These are phyloP conservation scores for Nannochloropsis gaditana DNA, from an alignment of 108 stramenopile genomes.

Conservation along the genomic window DNA sequence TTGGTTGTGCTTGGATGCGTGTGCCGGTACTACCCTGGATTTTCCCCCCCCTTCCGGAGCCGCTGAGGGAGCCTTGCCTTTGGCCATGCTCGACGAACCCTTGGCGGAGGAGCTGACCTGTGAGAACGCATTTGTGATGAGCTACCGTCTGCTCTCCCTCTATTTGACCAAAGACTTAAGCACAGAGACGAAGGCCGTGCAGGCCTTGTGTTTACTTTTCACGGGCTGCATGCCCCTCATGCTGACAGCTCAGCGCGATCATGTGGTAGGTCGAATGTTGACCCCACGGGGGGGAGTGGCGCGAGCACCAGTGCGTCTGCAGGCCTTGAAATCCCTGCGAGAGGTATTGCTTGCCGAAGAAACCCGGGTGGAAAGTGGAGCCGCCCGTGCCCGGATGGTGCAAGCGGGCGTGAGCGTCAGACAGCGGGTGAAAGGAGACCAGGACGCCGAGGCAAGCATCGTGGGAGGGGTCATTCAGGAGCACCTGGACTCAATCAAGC, in stretches of 20 bases:
- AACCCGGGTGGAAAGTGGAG: constrained; percentile 35
- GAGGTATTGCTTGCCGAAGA: constrained; percentile 37
- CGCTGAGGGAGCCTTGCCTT: background rate
- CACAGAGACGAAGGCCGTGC: background rate
- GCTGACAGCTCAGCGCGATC: background rate
- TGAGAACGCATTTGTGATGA: background rate
- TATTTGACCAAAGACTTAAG: background rate
- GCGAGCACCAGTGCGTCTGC: background rate
- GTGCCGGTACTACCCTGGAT: constrained; percentile 33
- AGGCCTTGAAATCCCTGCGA: constrained; percentile 24
- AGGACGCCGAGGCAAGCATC: constrained; percentile 40
- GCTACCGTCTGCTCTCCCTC: background rate
- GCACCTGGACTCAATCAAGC: constrained; percentile 31
- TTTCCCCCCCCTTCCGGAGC: background rate
- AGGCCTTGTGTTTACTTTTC: background rate
- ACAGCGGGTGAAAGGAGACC: constrained; percentile 42
- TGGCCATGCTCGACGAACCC: background rate
- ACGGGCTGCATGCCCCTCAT: background rate
- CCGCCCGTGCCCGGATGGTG: constrained; percentile 33
- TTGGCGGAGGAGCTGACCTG: background rate
- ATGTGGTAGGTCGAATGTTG: constrained; percentile 1
- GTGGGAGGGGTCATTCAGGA: constrained; percentile 41
- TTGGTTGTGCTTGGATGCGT: constrained; percentile 29
- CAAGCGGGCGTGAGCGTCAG: constrained; percentile 31
- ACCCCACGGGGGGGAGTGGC: background rate